Percentiles rank a stretch among this genome's conserved stretches.
Conservation (phyloP, 192 early-diverging fungal species). For the Linnemannia elongata region DNA sequence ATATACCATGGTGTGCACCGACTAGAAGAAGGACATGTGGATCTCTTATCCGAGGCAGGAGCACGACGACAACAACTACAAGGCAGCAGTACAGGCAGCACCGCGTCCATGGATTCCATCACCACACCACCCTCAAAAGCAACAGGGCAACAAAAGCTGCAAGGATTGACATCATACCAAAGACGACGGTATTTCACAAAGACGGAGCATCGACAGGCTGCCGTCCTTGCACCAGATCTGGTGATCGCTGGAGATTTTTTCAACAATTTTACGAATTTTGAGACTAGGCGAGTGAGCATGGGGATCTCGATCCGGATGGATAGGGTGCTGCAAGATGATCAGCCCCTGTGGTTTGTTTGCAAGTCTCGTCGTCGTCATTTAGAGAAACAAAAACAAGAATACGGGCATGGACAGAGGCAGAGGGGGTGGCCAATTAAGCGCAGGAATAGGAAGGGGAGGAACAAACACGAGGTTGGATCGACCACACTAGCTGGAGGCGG, state of each 20-base stretch:
- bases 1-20: slow-evolving; percentile 21
- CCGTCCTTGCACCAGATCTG: slow-evolving; percentile 32
- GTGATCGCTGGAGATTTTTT: slow-evolving; percentile 57
- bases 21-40: slow-evolving; percentile 32
- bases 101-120: not conserved
- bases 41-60: not conserved
- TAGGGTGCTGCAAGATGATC: slow-evolving; percentile 25
- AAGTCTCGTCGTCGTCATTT: not conserved
- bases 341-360: slow-evolving; percentile 57
- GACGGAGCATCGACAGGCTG: slow-evolving; percentile 15
- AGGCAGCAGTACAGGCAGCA: not conserved
- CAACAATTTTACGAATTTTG: slow-evolving; percentile 59
- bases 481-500: not conserved
- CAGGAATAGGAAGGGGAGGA: not conserved
- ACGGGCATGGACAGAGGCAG: no score
- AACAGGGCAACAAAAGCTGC: not conserved
- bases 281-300: slow-evolving; percentile 45
- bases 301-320: slow-evolving; percentile 46
- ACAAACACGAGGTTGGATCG: not conserved
- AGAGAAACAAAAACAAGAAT: no score
- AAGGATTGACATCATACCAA: slow-evolving; percentile 18
- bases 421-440: not conserved
- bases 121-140: not conserved
- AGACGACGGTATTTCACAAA: slow-evolving; percentile 37
- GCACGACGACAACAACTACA: not conserved